phyloP scores from a whole-genome alignment of 2,329 filamentous ascomycete genomes.

The Colletotrichum sansevieriae region DNA sequence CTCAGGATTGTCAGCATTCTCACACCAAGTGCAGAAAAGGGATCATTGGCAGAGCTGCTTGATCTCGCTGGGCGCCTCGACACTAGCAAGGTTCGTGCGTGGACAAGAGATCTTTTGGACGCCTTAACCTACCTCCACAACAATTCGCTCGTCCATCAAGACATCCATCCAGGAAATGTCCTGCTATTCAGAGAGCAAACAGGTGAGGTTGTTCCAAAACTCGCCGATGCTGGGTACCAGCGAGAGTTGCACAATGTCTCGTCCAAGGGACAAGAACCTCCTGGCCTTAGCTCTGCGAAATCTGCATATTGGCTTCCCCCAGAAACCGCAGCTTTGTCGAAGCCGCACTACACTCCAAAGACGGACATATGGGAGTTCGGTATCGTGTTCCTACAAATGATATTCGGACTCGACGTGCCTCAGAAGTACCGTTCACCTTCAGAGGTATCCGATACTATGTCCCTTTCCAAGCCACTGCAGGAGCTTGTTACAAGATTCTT shows the following conservation, averaged over 20 bases:
- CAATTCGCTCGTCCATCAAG: conserved; percentile 85
- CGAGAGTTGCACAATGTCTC: conserved; percentile 73
- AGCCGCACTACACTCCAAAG: conserved; percentile 77
- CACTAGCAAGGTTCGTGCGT: conserved; percentile 82
- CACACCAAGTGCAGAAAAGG: conserved; percentile 83
- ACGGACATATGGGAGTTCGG: conserved; percentile 97
- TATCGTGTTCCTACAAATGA: conserved; percentile 92
- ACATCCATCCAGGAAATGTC: conserved; percentile 84
- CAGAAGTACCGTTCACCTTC: conserved; percentile 84
- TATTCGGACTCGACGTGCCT: conserved; percentile 84
- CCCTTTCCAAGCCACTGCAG: conserved; percentile 79
- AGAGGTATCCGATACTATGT: conserved; percentile 77
- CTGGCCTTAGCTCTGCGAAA: conserved; percentile 71
- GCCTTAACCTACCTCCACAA: conserved; percentile 89
- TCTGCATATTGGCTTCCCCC: conserved; percentile 88
- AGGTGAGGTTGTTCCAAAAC: conserved; percentile 78
- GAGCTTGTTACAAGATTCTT: conserved; percentile 90
- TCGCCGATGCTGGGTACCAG: conserved; percentile 81
- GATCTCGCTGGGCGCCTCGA: conserved; percentile 82
- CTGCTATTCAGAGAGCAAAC: conserved; percentile 78
- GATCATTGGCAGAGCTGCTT: conserved; percentile 84
- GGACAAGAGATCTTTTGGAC: conserved; percentile 93
- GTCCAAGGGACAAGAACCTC: conserved; percentile 64
- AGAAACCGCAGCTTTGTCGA: conserved; percentile 75
- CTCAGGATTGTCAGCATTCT: conserved; percentile 82